phyloP scores from a whole-genome alignment of 331 rosid genomes.

The Rhamnella rubrinervis region DNA sequence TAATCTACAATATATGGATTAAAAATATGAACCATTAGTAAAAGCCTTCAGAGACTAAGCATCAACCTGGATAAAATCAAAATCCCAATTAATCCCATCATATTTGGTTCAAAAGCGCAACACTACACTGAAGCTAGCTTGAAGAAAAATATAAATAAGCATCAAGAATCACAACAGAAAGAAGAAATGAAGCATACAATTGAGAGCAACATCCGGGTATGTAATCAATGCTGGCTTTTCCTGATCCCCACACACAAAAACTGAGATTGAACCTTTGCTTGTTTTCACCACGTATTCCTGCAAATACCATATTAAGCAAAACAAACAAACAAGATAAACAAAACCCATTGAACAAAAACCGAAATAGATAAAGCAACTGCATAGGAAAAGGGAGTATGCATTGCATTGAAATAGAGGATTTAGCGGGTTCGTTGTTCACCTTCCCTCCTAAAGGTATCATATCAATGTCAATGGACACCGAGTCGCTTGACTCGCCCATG shows the following conservation, averaged over 20 bases:
- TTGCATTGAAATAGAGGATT: background rate
- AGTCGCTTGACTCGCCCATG: slow-evolving; percentile 76
- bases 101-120: background rate
- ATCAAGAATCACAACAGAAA: background rate
- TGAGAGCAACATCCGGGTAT: slow-evolving; percentile 83
- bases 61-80: background rate
- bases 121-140: background rate
- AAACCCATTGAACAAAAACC: slow-evolving; percentile 14
- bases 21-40: slow-evolving; percentile 6
- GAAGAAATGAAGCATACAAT: slow-evolving; percentile 46
- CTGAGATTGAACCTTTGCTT: slow-evolving; percentile 72
- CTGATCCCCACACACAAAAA: slow-evolving; percentile 82
- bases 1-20: background rate
- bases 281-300: slow-evolving; percentile 81
- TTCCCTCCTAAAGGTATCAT: slow-evolving; percentile 72
- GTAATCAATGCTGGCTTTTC: slow-evolving; percentile 85
- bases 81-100: slow-evolving; percentile 6
- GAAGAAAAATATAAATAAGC: background rate
- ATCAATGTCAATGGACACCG: slow-evolving; percentile 74
- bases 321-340: background rate
- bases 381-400: background rate
- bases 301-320: slow-evolving; percentile 9
- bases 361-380: background rate
- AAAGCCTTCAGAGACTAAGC: slow-evolving; percentile 3
- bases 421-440: slow-evolving; percentile 34